Evolutionary conservation across 2,329 filamentous ascomycete species (phyloP).

Genomic region (Talaromyces sp.): DNA sequence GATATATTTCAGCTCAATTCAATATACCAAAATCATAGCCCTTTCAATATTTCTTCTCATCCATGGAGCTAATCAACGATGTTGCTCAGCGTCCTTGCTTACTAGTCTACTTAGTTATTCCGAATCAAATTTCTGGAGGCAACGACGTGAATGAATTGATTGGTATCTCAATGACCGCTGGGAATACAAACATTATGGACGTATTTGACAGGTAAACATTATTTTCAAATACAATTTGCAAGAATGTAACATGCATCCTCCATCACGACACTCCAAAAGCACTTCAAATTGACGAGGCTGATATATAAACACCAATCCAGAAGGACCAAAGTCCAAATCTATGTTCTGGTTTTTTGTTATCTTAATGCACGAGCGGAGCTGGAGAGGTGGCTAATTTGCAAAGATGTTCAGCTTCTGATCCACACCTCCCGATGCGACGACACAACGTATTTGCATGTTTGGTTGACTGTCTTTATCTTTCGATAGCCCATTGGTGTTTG

Average conservation of each 20-base stretch:
- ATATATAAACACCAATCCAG: background rate
- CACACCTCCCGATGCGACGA: conserved; percentile 83
- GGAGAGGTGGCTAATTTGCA: conserved; percentile 41
- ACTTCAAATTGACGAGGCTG: background rate
- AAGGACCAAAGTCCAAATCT: background rate
- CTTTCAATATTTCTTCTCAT: no score
- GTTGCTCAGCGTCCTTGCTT: background rate
- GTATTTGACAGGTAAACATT: conserved; percentile 1
- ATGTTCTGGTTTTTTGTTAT: background rate
- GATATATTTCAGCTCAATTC: background rate
- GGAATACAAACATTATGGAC: conserved; percentile 7
- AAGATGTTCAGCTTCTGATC: conserved; percentile 78
- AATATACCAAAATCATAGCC: background rate
- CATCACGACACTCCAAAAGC: background rate
- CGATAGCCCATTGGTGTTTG: conserved; percentile 53
- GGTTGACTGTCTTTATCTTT: conserved; percentile 35
- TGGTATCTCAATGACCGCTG: conserved; percentile 12
- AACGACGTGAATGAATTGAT: background rate
- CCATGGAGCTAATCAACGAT: no score
- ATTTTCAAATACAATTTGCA: conserved; percentile 13
- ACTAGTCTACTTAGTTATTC: background rate
- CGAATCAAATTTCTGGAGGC: background rate
- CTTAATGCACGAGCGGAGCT: background rate
- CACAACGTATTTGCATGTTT: conserved; percentile 61
- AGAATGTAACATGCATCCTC: conserved; percentile 1